A percentile compares a stretch with the other conserved stretches of the same genome.
phyloP scores from a whole-genome alignment of 176 grass and related monocot genomes.

The Phoenix roebelenii region DNA sequence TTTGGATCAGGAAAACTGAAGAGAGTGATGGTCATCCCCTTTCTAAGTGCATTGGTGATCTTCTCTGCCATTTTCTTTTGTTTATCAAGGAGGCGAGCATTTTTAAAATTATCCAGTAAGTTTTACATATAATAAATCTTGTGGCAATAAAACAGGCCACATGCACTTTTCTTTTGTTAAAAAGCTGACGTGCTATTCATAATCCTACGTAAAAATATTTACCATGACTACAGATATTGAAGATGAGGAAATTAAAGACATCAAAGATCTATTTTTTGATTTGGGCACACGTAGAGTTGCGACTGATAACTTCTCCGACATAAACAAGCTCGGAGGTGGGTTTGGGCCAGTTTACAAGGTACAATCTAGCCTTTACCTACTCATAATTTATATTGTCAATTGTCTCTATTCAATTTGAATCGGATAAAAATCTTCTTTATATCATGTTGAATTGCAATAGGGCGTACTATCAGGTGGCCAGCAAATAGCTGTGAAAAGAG shows the following conservation, averaged over 20 bases:
- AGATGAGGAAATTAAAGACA: conserved; percentile 14
- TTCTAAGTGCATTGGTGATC: conserved; percentile 13
- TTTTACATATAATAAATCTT: no score
- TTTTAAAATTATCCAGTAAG: background rate
- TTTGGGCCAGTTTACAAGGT: conserved; percentile 65
- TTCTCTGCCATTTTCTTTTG: conserved; percentile 13
- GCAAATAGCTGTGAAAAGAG: no score
- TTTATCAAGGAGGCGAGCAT: conserved; percentile 6
- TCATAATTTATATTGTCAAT: no score
- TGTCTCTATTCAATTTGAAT: no score
- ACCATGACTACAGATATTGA: background rate
- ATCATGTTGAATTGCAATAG: no score
- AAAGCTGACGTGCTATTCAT: background rate
- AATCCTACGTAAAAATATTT: no score
- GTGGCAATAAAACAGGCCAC: no score
- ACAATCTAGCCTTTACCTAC: background rate
- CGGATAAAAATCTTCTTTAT: no score
- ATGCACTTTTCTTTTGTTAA: background rate
- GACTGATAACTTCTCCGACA: conserved; percentile 42
- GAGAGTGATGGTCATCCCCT: background rate
- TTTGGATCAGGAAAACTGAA: background rate
- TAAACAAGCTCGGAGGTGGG: conserved; percentile 47
- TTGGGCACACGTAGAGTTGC: conserved; percentile 26
- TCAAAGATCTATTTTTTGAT: conserved; percentile 24
- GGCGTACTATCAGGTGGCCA: no score